These are phyloP conservation scores for Serendipita sp. DNA, from an alignment of 768 basidiomycete species.

Conservation along the genomic window DNA sequence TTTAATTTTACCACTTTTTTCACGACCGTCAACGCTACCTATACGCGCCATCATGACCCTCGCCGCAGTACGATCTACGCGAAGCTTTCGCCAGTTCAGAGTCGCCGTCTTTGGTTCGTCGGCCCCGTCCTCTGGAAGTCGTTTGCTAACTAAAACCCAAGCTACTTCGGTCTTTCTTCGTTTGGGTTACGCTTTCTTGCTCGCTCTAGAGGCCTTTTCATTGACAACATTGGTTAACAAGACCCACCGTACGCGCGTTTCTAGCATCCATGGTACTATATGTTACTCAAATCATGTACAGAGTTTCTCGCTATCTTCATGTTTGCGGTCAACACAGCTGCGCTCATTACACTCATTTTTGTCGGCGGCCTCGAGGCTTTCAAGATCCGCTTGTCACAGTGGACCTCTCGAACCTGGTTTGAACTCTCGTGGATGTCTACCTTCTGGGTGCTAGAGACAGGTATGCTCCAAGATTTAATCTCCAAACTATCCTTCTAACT, in stretches of 20 bases:
- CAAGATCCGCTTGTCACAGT: not conserved
- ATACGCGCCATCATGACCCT: conserved; percentile 2
- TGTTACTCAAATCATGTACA: not conserved
- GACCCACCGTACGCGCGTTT: not conserved
- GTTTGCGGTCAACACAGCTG: not conserved
- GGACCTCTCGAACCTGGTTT: not conserved
- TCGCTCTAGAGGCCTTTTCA: not conserved
- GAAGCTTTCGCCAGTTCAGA: conserved; percentile 1
- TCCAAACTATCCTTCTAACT: not conserved
- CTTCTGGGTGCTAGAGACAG: not conserved
- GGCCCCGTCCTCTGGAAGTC: not conserved
- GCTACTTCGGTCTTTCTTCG: not conserved
- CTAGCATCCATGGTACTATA: not conserved
- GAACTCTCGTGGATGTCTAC: not conserved
- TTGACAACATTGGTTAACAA: not conserved
- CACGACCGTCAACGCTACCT: not conserved
- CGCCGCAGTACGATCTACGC: not conserved
- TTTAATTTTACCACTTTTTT: not conserved
- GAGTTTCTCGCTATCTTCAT: not conserved
- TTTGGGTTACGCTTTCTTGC: not conserved
- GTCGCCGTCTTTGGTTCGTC: conserved; percentile 1
- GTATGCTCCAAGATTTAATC: not conserved
- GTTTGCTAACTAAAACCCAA: not conserved
- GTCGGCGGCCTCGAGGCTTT: not conserved
- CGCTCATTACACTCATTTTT: not conserved